Percentiles rank a stretch among this genome's conserved stretches.
These are phyloP conservation scores for Moesziomyces parantarcticus DNA, from an alignment of 1,284 basidiomycete genomes.

Conservation along the genomic window DNA sequence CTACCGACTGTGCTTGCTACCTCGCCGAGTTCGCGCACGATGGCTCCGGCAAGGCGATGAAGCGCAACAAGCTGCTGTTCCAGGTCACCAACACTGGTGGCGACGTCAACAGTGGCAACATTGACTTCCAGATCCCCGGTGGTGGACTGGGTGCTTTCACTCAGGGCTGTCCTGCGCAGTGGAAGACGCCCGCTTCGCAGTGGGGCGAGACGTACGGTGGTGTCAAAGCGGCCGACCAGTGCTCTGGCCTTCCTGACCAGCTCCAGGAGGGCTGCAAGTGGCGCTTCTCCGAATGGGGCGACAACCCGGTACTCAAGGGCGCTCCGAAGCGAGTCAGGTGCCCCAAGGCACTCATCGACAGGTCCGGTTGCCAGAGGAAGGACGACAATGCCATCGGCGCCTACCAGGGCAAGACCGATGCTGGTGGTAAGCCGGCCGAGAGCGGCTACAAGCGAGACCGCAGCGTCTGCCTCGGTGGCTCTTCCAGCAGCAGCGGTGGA, in stretches of 20 bases:
- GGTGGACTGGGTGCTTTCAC: slow-evolving; percentile 40
- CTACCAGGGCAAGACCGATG: slow-evolving; percentile 22
- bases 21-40: slow-evolving; percentile 27
- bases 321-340: slow-evolving; percentile 33
- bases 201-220: slow-evolving; percentile 38
- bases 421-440: slow-evolving; percentile 5
- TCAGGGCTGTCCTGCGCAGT: slow-evolving; percentile 35
- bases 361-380: slow-evolving; percentile 47
- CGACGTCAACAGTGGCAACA: slow-evolving; percentile 29
- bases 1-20: slow-evolving; percentile 38
- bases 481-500: background rate
- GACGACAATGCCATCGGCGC: slow-evolving; percentile 25
- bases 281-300: slow-evolving; percentile 32
- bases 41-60: slow-evolving; percentile 21
- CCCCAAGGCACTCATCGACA: slow-evolving; percentile 37
- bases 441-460: slow-evolving; percentile 35
- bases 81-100: slow-evolving; percentile 41
- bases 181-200: slow-evolving; percentile 1
- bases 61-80: slow-evolving; percentile 39
- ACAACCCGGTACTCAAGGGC: slow-evolving; percentile 28
- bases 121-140: slow-evolving; percentile 47
- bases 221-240: slow-evolving; percentile 4
- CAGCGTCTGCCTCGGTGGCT: slow-evolving; percentile 31
- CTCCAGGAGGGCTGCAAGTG: slow-evolving; percentile 38
- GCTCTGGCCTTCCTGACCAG: slow-evolving; percentile 18